Evolutionary conservation across 768 basidiomycete species (phyloP), one percentile per base, ranked within the genome.

Genomic region (Tulasnella calospora): DNA sequence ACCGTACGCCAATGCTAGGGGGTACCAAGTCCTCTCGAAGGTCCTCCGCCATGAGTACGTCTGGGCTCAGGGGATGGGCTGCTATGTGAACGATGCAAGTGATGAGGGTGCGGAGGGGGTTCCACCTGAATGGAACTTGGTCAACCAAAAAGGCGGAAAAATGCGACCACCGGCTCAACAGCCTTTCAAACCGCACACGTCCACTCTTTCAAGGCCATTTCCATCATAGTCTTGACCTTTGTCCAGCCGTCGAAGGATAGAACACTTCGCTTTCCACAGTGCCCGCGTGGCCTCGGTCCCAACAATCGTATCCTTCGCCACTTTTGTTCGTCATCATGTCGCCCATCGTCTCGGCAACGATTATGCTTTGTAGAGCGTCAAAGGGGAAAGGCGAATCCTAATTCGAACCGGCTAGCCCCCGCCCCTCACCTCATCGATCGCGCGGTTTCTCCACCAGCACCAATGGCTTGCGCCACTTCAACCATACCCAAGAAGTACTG

Each of bases 1-100:
- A 8, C 95, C 94, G 0, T 98, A 90, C 83, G 92, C 94, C 1
- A 89, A 92, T 78, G 83, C 88, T 19, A 84, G 85, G 30, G 94
- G 92, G 15, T 98, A 89, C 83, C 83, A 88, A 67, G 86, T 87
- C 10, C 86, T 97, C 72, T 90, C 90, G 38, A 86, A 84, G 44
- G 80, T 95, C 5, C 82, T 95, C 51, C 84, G 85, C 5, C 91
- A 95, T 80, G 89, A 91, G 71, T 95, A 89, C 82, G 86, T 89
- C 8, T 98, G 94, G 93, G 81, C 81, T 57, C 81, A 80, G 36
- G 80, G 79, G 23, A 73, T 80, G 21, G 80, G 82, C 19, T 80
- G 80, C 70, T 84, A 83, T 81, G 51, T 82, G 27, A 83, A 82
- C 13, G 82, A 82, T 23, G 83, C 82, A 40, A 81, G 81, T 44